Evolutionary conservation across 148 eudicot genomes (phyloP), one percentile per base, ranked within the genome.

Genomic region (Linanthus parryae): DNA sequence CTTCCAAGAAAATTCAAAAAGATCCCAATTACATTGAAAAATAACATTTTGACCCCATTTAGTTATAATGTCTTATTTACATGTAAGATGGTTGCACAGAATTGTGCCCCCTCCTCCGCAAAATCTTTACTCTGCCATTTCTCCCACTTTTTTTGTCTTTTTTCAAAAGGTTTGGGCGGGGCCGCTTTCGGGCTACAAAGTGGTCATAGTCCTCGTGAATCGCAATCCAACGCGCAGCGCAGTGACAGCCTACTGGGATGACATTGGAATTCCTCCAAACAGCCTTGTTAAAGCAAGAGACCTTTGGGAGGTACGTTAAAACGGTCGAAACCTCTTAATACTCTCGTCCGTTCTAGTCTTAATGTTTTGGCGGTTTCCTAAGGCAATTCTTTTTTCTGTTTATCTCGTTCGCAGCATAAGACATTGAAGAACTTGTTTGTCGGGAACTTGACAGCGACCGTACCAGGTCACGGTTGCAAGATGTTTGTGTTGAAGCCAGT

Each of bases 161-260:
- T 36, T 24, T n/a, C 7, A 39, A 44, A 59, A 81, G 94, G 70
- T 79, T 25, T 85, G 95, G 95, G 85, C 95, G 25, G 95, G 89
- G 50, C 81, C 86, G 1, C 80, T 85, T 27, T 79, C 81, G 10
- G 15, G 49, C 13, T 72, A 85, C 26, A 72, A 86, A 62, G 95
- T 85, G 46, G 89, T 66, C 19, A 34, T 85, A 41, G 54, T 85
- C 47, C 71, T 85, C 37, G 55, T 79, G 26, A 85, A 82, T 49
- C 81, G 86, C 21, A 74, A 76, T 15, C 11, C 43, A 42, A 1
- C 0, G 15, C 63, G 67, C 1, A 24, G 27, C 7, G 8, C 76
- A 43, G 70, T 85, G 38, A 76, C 86, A 23, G 95, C 95, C 7
- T 61, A 57, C 22, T 85, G 95, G 95, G 89, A 72, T 43, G 95